Evolutionary conservation across 2,329 filamentous ascomycete species (phyloP).

Genomic region (Penicillium polonicum): DNA sequence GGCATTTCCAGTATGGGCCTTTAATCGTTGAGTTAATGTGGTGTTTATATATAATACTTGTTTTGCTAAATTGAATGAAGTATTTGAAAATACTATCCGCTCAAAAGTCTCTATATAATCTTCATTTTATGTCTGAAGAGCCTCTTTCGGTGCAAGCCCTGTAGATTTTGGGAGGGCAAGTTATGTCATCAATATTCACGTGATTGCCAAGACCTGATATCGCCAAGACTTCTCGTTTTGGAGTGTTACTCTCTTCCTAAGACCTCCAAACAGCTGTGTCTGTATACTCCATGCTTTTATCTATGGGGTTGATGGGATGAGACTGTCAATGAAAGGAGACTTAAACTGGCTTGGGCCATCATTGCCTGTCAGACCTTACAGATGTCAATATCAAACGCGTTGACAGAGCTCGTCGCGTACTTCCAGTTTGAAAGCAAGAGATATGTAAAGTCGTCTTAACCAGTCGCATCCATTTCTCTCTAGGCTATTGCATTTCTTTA

Average conservation of each 20-base stretch:
- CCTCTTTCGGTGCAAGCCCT: not conserved
- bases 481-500: not conserved
- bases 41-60: not conserved
- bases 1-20: not conserved
- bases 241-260: not conserved
- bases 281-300: not conserved
- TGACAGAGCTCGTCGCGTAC: not conserved
- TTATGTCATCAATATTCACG: slow-evolving; percentile 3
- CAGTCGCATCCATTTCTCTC: not conserved
- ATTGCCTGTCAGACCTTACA: not conserved
- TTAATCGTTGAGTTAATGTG: not conserved
- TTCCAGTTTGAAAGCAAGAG: not conserved
- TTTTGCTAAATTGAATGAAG: not conserved
- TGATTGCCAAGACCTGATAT: not conserved
- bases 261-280: not conserved
- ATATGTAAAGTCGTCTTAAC: not conserved
- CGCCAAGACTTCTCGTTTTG: not conserved
- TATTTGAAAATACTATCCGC: not conserved
- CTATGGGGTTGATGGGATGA: not conserved
- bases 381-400: not conserved
- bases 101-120: not conserved
- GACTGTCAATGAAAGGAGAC: not conserved
- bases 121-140: not conserved
- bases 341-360: not conserved
- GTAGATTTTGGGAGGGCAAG: not conserved